Percentiles rank a stretch among this genome's conserved stretches.
Evolutionary conservation across 805 yeast species (phyloP).

Genomic region (Saccharomycopsis oosterbeekiorum): DNA sequence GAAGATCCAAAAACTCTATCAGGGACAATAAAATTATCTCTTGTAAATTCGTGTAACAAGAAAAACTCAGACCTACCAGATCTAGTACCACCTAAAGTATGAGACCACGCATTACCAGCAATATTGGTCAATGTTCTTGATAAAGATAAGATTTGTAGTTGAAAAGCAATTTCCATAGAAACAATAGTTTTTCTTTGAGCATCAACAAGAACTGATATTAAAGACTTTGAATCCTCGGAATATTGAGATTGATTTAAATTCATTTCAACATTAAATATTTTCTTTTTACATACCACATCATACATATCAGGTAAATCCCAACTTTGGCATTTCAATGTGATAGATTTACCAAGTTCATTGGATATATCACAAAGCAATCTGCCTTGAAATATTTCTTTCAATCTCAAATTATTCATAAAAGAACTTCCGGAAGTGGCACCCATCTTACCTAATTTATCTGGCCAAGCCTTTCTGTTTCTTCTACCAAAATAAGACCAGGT

Average conservation of each 20-base stretch:
- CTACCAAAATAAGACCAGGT: slow-evolving; percentile 83
- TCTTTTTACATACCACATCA: slow-evolving; percentile 60
- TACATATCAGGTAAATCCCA: slow-evolving; percentile 94
- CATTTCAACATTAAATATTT: slow-evolving; percentile 54
- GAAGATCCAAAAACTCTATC: slow-evolving; percentile 53
- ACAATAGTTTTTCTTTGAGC: slow-evolving; percentile 56
- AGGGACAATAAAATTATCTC: slow-evolving; percentile 75
- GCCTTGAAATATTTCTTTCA: slow-evolving; percentile 72
- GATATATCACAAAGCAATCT: slow-evolving; percentile 86
- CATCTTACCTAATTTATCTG: slow-evolving; percentile 51
- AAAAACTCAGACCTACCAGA: slow-evolving; percentile 94
- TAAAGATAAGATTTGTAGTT: slow-evolving; percentile 75
- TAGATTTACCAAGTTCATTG: slow-evolving; percentile 89
- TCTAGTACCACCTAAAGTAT: slow-evolving; percentile 87
- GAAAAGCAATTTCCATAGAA: slow-evolving; percentile 69
- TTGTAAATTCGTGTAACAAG: slow-evolving; percentile 81
- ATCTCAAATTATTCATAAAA: slow-evolving; percentile 42
- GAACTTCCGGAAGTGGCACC: slow-evolving; percentile 26
- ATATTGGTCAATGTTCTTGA: slow-evolving; percentile 85
- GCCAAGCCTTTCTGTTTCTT: slow-evolving; percentile 66
- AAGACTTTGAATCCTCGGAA: slow-evolving; percentile 54
- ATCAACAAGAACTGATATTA: slow-evolving; percentile 63
- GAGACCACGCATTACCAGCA: slow-evolving; percentile 97
- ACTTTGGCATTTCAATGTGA: slow-evolving; percentile 84
- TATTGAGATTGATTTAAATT: slow-evolving; percentile 60